Percentiles rank a stretch among this genome's conserved stretches.
These are phyloP conservation scores for Fusarium tuaranense DNA, from an alignment of 2,329 filamentous ascomycete genomes.

Conservation along the genomic window DNA sequence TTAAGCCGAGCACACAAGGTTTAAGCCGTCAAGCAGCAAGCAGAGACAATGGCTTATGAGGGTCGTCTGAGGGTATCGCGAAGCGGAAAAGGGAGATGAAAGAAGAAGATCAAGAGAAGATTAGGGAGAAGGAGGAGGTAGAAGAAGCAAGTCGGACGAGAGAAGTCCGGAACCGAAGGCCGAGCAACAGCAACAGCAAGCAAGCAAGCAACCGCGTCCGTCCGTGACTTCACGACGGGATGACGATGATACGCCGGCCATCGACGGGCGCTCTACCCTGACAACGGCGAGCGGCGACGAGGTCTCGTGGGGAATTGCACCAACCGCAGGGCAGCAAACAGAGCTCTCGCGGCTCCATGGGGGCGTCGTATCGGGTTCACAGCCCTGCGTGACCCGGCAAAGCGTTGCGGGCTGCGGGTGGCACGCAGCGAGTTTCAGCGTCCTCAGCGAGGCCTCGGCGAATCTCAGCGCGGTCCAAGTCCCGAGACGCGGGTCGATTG, in stretches of 20 bases:
- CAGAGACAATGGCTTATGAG: slow-evolving; percentile 19
- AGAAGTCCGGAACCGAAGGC: slow-evolving; percentile 30
- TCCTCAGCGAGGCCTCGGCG: neutral
- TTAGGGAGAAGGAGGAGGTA: slow-evolving; percentile 13
- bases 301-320: slow-evolving; percentile 34
- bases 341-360: slow-evolving; percentile 23
- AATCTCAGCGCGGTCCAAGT: slow-evolving; percentile 12
- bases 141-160: slow-evolving; percentile 31
- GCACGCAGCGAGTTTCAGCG: neutral
- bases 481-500: slow-evolving; percentile 27
- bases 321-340: slow-evolving; percentile 25
- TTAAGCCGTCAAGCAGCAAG: slow-evolving; percentile 19
- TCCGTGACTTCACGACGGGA: slow-evolving; percentile 36
- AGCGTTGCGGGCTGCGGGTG: neutral
- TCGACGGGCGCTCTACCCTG: slow-evolving; percentile 31
- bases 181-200: slow-evolving; percentile 15
- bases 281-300: slow-evolving; percentile 23
- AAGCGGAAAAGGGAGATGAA: slow-evolving; percentile 17
- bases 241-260: slow-evolving; percentile 44
- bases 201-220: slow-evolving; percentile 23
- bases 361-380: slow-evolving; percentile 35
- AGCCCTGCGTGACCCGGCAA: slow-evolving; percentile 38
- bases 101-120: slow-evolving; percentile 19
- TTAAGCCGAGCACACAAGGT: slow-evolving; percentile 29
- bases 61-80: slow-evolving; percentile 35